Base-by-base conservation (phyloP, 2,329 filamentous ascomycete species). In the Trichoderma breve region DNA sequence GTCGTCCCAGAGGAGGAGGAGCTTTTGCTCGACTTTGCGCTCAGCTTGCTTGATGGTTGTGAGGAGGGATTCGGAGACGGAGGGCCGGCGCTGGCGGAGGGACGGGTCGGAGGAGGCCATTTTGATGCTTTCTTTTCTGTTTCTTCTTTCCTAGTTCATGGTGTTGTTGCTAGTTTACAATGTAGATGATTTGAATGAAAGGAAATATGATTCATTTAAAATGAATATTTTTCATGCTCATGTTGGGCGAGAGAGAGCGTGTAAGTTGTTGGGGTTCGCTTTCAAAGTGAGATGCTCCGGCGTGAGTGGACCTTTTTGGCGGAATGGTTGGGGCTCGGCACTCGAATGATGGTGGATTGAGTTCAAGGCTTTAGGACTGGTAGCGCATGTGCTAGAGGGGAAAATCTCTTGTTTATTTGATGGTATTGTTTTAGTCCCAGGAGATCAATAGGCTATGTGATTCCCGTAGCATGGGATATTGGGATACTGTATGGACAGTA, bases 1-100 rank as follows among this genome's bases (percentile, higher is more conserved):
- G 70, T 89, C 87, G 74, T 89, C 85, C 87, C 87, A 90, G 71
- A 84, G 80, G n/a, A 88, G 74, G 39, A 87, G 83, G 4, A 86
- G 78, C 1, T 83, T 79, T 3, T 78, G 73, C 28, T 83, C 81
- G 47, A 85, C 76, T 66, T 80, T 83, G 7, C 78, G 74, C 73
- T 87, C 86, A 70, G 82, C 76, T 9, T 79, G 60, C 57, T 78
- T 78, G 55, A 79, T 76, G 53, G 79, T 73, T 63, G 71, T 39
- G 74, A 76, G 61, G 68, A 81, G 34, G 43, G 75, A 73, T 32
- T 75, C 77, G 77, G 76, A 79, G 34, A 73, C 77, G 77, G 76
- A 79, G 32, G 71, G 74, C 36, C 74, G 79, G 65, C 78, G 79
- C 32, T 76, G 77, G 68, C 76, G 80, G 62, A 77, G 75, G 67